Evolutionary conservation across 805 yeast genomes (phyloP), one percentile per base, ranked within the genome.

Genomic region (Candida insectorum): DNA sequence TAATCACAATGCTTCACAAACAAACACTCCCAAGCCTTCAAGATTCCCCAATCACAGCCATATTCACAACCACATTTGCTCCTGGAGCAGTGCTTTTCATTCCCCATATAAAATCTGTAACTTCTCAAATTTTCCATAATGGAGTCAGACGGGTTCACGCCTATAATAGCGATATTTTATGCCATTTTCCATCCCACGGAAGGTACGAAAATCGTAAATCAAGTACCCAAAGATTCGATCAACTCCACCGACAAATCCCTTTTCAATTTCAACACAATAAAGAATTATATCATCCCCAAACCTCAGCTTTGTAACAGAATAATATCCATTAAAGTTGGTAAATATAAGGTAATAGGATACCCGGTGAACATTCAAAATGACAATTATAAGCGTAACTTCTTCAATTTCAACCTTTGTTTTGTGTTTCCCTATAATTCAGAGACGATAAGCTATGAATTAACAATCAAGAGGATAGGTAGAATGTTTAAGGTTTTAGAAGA

Each of bases 151-250:
- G 96, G 95, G 14, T 88, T 89, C 52, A 83, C 81, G 5, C 95
- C 95, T n/a, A 87, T 93, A 12, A 70, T 77, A 37, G 93, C 96
- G 2, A 68, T 88, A 28, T 89, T 93, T 56, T 93, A 86, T 56
- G 79, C 96, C 0, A 86, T 85, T 0, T 93, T 93, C 59, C 97
- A 93, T 49, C 97, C 97, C 0, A 85, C 93, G 0, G 95, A 88
- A 50, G 98, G 98, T 1, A 82, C 97, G 0, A 87, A 88, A 58
- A 89, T 91, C 5, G 73, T 85, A 4, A 85, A 84, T 49, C 96
- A 93, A 54, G 94, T 87, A 0, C 98, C 98, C 2, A 77, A 79
- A 24, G 85, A 87, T 5, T 68, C 84, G 4, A 75, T 80, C 16
- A 5, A 69, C 69, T 5, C 59, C 54, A 23, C 49, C 33, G 31